Conservation (phyloP, 2,329 filamentous ascomycete species). For the Pezizomycotina sp. region DNA sequence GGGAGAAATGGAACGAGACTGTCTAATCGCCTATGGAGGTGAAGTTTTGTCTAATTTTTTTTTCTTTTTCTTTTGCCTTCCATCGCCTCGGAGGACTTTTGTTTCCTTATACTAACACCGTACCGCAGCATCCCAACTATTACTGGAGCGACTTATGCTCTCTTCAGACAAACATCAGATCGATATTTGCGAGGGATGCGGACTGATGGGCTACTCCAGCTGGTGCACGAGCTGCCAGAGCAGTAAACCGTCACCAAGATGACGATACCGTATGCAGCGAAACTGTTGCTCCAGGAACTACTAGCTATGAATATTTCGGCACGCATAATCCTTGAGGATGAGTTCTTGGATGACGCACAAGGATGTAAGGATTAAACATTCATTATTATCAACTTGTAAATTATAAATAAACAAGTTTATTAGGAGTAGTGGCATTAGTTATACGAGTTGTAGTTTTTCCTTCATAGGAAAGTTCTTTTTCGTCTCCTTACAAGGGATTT, state of each 20-base stretch:
- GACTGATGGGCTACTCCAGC: conserved; percentile 85
- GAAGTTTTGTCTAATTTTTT: background rate
- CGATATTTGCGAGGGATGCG: conserved; percentile 86
- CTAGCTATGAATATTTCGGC: conserved; percentile 99
- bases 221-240: conserved; percentile 90
- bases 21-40: conserved; percentile 78
- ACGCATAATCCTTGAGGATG: conserved; percentile 73
- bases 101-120: conserved; percentile 1
- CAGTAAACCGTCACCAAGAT: conserved; percentile 71
- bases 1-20: conserved; percentile 98
- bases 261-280: conserved; percentile 94
- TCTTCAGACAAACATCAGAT: conserved; percentile 79
- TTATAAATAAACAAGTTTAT: no score
- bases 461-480: no score
- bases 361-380: no score
- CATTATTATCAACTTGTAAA: no score
- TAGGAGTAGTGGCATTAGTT: no score
- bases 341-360: conserved; percentile 54
- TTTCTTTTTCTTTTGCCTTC: background rate
- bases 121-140: conserved; percentile 55
- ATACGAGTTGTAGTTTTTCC: no score
- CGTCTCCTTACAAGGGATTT: no score
- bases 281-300: conserved; percentile 86
- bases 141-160: conserved; percentile 87
- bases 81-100: conserved; percentile 2